Conservation (phyloP, 345 rosid genomes). For the Brassica juncea region DNA sequence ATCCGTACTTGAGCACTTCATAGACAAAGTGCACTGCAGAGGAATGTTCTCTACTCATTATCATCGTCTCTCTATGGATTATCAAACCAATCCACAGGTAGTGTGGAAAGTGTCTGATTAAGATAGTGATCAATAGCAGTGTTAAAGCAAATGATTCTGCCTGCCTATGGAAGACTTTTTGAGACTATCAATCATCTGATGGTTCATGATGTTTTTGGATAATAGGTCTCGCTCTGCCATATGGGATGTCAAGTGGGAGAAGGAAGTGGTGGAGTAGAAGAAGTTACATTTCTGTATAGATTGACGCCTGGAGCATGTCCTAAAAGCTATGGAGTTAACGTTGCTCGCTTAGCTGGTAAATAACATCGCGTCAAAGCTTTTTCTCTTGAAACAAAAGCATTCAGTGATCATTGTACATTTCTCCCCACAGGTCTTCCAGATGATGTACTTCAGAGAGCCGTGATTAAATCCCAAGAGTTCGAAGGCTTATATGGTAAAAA, state of each 20-base stretch:
- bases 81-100: slow-evolving; percentile 61
- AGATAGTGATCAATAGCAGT: background rate
- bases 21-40: slow-evolving; percentile 71
- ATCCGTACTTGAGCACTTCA: slow-evolving; percentile 88
- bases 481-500: slow-evolving; percentile 59
- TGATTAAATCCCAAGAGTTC: slow-evolving; percentile 67
- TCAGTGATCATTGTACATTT: slow-evolving; percentile 9
- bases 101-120: background rate
- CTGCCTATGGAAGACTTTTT: background rate
- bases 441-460: slow-evolving; percentile 63
- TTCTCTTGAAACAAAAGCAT: background rate
- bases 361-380: background rate
- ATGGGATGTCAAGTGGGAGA: slow-evolving; percentile 91
- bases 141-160: background rate
- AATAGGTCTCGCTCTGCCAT: slow-evolving; percentile 91
- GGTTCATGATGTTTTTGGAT: slow-evolving; percentile 19
- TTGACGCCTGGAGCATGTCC: slow-evolving; percentile 87
- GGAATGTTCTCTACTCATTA: slow-evolving; percentile 98
- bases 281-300: slow-evolving; percentile 87
- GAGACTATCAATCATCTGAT: slow-evolving; percentile 15
- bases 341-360: slow-evolving; percentile 93
- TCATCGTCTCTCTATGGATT: slow-evolving; percentile 80
- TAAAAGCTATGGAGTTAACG: slow-evolving; percentile 95
- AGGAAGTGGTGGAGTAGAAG: slow-evolving; percentile 65
- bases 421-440: slow-evolving; percentile 70